phyloP scores from a whole-genome alignment of 257 asterid genomes.

The Nicotiana undulata region DNA sequence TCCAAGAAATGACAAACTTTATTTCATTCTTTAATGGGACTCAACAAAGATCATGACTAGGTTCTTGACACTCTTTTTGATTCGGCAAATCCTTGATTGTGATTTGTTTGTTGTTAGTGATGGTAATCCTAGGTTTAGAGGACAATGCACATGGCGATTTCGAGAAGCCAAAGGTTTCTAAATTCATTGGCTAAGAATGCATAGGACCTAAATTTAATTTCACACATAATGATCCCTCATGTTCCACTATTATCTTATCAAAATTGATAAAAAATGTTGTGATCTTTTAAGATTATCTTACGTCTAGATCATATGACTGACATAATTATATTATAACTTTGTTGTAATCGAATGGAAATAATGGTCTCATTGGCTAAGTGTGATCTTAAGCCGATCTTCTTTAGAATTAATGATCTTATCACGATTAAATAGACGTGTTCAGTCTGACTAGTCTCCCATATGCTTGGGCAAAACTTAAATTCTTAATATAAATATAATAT shows the following conservation, averaged over 20 bases:
- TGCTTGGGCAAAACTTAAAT: too few relatives aligned
- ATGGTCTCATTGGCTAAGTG: neutral
- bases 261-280: neutral
- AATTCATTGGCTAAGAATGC: neutral
- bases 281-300: neutral
- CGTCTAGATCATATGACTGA: neutral
- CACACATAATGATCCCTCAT: neutral
- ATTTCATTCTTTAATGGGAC: neutral
- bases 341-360: neutral
- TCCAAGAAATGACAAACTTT: neutral
- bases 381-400: neutral
- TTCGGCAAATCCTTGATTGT: neutral
- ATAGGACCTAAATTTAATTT: neutral
- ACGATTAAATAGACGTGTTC: neutral
- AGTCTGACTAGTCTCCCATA: too few relatives aligned
- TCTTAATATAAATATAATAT: too few relatives aligned
- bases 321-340: neutral
- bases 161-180: neutral
- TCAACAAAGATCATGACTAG: neutral
- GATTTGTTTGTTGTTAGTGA: neutral
- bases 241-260: neutral
- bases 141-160: neutral
- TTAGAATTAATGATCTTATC: neutral
- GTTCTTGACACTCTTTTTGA: neutral
- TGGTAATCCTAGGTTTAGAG: neutral